Evolutionary conservation across 2,329 filamentous ascomycete genomes (phyloP), one percentile per base, ranked within the genome.

Genomic region (Epicoccum sorghinum): DNA sequence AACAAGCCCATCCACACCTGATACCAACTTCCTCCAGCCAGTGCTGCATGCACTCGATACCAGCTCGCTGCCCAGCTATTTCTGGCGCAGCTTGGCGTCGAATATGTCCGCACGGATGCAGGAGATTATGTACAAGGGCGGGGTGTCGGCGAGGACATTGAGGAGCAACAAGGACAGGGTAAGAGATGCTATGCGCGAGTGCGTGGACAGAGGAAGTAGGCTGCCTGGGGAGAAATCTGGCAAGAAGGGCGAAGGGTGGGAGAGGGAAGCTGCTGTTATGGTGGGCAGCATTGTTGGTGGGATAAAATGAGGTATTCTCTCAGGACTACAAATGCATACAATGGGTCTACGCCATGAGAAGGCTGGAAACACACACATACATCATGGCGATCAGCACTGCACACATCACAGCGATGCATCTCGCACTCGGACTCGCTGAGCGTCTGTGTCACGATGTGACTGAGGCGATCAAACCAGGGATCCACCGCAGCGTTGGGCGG

Each of bases 181-280:
- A 0, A 84, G 86, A 22, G 89, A 93, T 45, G 88, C 90, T 10
- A 85, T 99, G 12, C 82, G 87, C 27, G 90, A 93, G 49, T 95
- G 92, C 61, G 95, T 99, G 2, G 77, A 93, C 56, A 84, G 84
- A 46, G 93, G 93, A 0, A 89, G 87, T 32, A 85, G 87, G 70
- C 71, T 89, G 45, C 90, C 91, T 2, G 82, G 80, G 12, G 83
- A 62, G 72, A 73, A 81, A 37, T 69, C 77, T n/a, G 77, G 77
- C 10, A 78, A 78, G 22, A 50, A 37, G 59, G 77, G 73, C 58
- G 80, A 78, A 6, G 83, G 79, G 51, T 97, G 91, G 91, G 93
- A 97, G 67, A 84, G 93, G 35, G 95, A 98, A 77, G 89, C 93
- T 42, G 92, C 93, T 1, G 93, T 98, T 42, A 97, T 98, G 93